Percentiles rank a stretch among this genome's conserved stretches.
Evolutionary conservation across 2,329 filamentous ascomycete genomes (phyloP).

Genomic region (Venturia pyrina): DNA sequence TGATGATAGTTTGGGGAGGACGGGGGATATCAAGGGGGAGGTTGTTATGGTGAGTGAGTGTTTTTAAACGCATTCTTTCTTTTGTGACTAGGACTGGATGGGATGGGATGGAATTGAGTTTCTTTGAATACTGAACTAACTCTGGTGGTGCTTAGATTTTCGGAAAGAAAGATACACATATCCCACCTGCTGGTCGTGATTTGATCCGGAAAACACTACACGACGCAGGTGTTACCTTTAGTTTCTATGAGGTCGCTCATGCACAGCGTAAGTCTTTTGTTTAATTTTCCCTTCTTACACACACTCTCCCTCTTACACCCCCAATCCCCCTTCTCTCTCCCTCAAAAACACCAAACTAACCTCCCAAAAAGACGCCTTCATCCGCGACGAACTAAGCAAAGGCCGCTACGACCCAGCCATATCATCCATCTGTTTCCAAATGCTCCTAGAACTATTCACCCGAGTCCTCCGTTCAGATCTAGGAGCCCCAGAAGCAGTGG

Average conservation of each 20-base stretch:
- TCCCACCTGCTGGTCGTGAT: constrained; percentile 72
- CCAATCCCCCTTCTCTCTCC: not conserved
- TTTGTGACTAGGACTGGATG: not conserved
- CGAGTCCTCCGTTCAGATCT: constrained; percentile 69
- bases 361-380: constrained; percentile 60
- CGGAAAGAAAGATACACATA: constrained; percentile 82
- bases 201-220: constrained; percentile 74
- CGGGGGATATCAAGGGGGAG: constrained; percentile 64
- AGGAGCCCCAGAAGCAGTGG: constrained; percentile 52
- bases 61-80: not conserved
- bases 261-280: constrained; percentile 56
- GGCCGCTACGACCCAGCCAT: constrained; percentile 87
- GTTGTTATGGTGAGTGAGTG: constrained; percentile 52
- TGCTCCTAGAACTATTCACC: constrained; percentile 77
- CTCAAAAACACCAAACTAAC: not conserved
- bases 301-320: not conserved
- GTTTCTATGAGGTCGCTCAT: constrained; percentile 85
- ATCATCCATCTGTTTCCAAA: constrained; percentile 80
- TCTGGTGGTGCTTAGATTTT: constrained; percentile 52
- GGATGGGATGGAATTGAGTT: not conserved
- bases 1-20: constrained; percentile 51
- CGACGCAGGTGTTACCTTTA: constrained; percentile 62
- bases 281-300: not conserved
- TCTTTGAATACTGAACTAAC: not conserved
- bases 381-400: constrained; percentile 84